Evolutionary conservation across 23 red algal species (phyloP), one percentile per base, ranked within the genome.

Genomic region (Cyanidioschyzon merolae): DNA sequence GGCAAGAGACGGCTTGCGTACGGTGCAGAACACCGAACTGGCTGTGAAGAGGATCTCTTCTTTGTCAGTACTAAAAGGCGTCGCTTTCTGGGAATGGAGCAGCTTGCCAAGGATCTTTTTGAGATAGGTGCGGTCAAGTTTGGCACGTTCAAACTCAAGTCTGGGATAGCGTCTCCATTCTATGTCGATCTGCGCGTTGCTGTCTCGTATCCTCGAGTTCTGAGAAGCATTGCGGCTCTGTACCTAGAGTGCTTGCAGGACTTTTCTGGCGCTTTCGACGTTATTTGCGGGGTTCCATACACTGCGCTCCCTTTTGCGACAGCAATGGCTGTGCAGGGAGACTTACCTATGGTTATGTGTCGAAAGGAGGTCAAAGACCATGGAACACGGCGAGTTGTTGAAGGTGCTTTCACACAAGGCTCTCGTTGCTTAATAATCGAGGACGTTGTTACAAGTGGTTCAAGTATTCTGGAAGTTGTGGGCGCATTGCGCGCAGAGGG

Each of bases 291-390:
- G 24, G 93, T 97, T 27, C 93, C 93, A 59, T 97, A 97, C 59
- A 97, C 93, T 1, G 93, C 93, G 37, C 80, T 97, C 21, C 93
- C 93, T 41, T 97, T 97, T 86, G 93, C 93, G 37, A 97, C 93
- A 27, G 87, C 82, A 30, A 90, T 91, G 84, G 83, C 75, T 32
- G 63, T 89, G 1, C 12, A 75, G 0, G 74, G 59, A 24, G 32
- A 36, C 37, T 81, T 59, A 50, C 85, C 85, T 0, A 95, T 95
- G 93, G 45, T 97, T 12, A 91, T 97, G 84, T 74, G 88, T 25
- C 68, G 93, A 39, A 97, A 97, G 76, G 93, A 97, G 79, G 74
- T 67, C 1, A 97, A 97, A 80, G 77, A 38, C 26, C 86, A 97
- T 63, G 93, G 93, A 0, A 88, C 84, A n/a, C 90, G 90, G 40